phyloP scores from a whole-genome alignment of 2,329 filamentous ascomycete genomes.

The Dactylonectria macrodidyma region DNA sequence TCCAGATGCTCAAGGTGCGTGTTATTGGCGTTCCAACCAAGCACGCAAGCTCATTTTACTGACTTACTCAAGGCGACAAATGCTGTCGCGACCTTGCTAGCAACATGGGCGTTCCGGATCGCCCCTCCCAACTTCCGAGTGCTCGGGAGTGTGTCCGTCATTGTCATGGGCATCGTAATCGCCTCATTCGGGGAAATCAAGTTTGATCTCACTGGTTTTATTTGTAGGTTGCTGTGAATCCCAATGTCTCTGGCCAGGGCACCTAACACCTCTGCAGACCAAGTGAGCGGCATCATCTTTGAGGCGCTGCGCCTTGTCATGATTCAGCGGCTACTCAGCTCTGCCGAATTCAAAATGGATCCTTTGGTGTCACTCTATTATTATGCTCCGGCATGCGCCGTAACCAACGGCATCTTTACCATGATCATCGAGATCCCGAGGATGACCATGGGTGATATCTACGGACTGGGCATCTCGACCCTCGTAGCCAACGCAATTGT shows the following conservation, averaged over 20 bases:
- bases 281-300: constrained; percentile 28
- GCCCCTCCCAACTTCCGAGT: constrained; percentile 21
- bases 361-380: constrained; percentile 29
- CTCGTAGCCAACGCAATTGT: constrained; percentile 25
- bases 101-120: constrained; percentile 28
- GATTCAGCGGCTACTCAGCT: constrained; percentile 28
- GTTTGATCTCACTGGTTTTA: constrained; percentile 23
- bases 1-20: constrained; percentile 29
- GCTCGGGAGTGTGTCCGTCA: constrained; percentile 17
- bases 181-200: constrained; percentile 31
- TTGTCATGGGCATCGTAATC: constrained; percentile 28
- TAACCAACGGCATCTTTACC: constrained; percentile 24
- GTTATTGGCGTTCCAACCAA: too few species aligned
- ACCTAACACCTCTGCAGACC: constrained; percentile 15
- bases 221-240: constrained; percentile 1
- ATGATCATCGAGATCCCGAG: constrained; percentile 24
- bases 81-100: constrained; percentile 24
- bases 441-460: constrained; percentile 21
- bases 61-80: constrained; percentile 18
- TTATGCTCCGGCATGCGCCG: constrained; percentile 24
- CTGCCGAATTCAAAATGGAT: constrained; percentile 32
- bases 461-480: constrained; percentile 14
- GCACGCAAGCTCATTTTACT: too few species aligned
- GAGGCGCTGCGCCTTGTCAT: constrained; percentile 30
- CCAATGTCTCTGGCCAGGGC: background rate